Evolutionary conservation across 371 early-diverging fungal species (phyloP), one percentile per base, ranked within the genome.

Genomic region (Lichtheimia ornata): DNA sequence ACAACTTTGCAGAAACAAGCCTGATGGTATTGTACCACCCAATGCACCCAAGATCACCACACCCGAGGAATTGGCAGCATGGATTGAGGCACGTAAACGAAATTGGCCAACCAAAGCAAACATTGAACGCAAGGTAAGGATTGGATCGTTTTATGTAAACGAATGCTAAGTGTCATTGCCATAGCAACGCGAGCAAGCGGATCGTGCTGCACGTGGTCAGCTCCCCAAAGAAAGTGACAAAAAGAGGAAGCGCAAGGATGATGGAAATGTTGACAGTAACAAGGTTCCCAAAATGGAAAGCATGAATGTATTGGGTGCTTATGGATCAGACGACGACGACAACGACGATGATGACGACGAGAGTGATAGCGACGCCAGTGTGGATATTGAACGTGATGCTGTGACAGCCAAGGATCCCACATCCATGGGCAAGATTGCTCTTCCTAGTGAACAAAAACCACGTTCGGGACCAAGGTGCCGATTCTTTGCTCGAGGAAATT

Each of bases 31-130:
- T 54, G 64, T 72, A 2, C 81, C 77, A 17, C 57, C 72, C 3
- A 69, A 74, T 59, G 81, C 81, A n/a, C 81, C 77, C 17, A 71
- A 72, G 56, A 45, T 81, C 4, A 72, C 80, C 20, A 82, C 79
- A 42, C 88, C 89, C 0, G 88, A 88, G 56, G 87, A 82, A 43
- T 71, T 90, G 27, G 84, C 65, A 2, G 73, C 85, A 28, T 91
- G 90, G 90, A 90, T 88, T 41, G 85, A 67, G 18, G 88, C 84
- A 14, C 64, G 91, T 44, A 89, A 88, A 60, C 82, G 76, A 59
- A 82, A 77, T 17, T 91, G 83, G 74, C 91, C 91, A 5, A 85
- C 84, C 12, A 71, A 83, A 56, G 75, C 61, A 1, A 90, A 88
- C 67, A 65, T 89, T 1, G 74, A 58, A 20, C 61, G 75, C 45